Evolutionary conservation across 83 land plant species (phyloP), one percentile per base, ranked within the genome.

Genomic region (Picea mariana): DNA sequence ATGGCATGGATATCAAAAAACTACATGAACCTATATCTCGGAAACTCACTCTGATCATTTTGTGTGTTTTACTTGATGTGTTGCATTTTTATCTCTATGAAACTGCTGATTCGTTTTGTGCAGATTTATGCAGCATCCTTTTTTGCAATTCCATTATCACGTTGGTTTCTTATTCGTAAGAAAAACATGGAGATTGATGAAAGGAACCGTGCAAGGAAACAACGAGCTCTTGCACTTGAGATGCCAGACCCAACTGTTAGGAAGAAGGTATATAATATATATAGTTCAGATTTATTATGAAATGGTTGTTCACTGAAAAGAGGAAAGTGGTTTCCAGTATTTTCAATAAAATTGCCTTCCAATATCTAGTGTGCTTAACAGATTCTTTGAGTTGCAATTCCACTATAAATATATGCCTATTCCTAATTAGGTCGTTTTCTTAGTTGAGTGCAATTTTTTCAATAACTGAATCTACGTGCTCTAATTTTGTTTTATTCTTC

Each of bases 91-190:
- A 6, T 75, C 23, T 75, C 16, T n/a, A 49, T 49, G 27, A 49
- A 21, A 75, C 17, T 75, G 59, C 77, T n/a, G 13, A n/a, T 75
- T 81, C 47, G 13, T 83, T 27, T 24, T 79, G 16, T 55, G 17
- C 91, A 93, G 96, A 72, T 89, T 8, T 93, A 93, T 88, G 93
- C 96, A 65, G 91, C 87, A 58, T 90, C 94, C 20, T 93, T 93
- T 80, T 93, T 93, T 84, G 89, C 89, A 42, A 92, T 93, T 68
- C 96, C 96, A 55, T 62, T 93, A 42, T 65, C 87, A 52, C 89
- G 96, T 34, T 93, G 92, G 94, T 83, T 93, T 26, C 58, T 91
- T 15, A 60, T 92, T 15, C 88, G 34, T 23, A 83, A 85, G 58
- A 93, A 73, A 27, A 93, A 93, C 83, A 58, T 69, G 21, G 84